A percentile compares a stretch with the other conserved stretches of the same genome.
These are phyloP conservation scores for Hysterium pulicare DNA, from an alignment of 2,329 filamentous ascomycete genomes.

Conservation along the genomic window DNA sequence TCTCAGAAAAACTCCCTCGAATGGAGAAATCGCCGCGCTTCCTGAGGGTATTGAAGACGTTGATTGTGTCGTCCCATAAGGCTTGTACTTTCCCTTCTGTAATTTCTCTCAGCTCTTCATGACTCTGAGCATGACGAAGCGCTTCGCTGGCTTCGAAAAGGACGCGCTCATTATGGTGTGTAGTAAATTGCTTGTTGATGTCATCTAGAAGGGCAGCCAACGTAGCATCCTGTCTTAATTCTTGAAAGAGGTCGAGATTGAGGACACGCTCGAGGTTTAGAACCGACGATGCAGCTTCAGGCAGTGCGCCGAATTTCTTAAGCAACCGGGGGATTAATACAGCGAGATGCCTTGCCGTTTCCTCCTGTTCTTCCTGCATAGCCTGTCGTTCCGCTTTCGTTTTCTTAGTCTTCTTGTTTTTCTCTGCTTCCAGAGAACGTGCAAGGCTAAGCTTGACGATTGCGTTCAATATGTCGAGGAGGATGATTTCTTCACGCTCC, in stretches of 20 bases:
- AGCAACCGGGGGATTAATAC: conserved; percentile 77
- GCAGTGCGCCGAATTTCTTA: conserved; percentile 89
- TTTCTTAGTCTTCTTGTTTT: conserved; percentile 54
- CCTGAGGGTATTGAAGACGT: conserved; percentile 66
- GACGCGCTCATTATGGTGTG: conserved; percentile 84
- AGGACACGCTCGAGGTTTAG: conserved; percentile 82
- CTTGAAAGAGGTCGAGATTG: conserved; percentile 82
- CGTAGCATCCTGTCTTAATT: conserved; percentile 79
- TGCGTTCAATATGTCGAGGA: conserved; percentile 83
- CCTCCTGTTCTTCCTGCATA: conserved; percentile 71
- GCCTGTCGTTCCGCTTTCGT: conserved; percentile 54
- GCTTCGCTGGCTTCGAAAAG: conserved; percentile 79
- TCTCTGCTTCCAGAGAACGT: conserved; percentile 60
- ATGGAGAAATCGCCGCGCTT: conserved; percentile 68
- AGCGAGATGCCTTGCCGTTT: conserved; percentile 73
- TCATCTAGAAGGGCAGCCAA: conserved; percentile 83
- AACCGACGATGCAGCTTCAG: conserved; percentile 80
- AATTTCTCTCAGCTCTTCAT: conserved; percentile 83
- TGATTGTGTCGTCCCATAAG: conserved; percentile 81
- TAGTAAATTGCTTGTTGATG: conserved; percentile 87
- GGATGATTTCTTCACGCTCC: conserved; percentile 74
- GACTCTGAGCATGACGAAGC: conserved; percentile 78
- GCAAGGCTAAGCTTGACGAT: conserved; percentile 72
- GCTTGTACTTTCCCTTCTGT: conserved; percentile 75
- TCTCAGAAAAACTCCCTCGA: conserved; percentile 65